Evolutionary conservation across 768 basidiomycete genomes (phyloP).

Genomic region (Tylopilus vinaceipallidus): DNA sequence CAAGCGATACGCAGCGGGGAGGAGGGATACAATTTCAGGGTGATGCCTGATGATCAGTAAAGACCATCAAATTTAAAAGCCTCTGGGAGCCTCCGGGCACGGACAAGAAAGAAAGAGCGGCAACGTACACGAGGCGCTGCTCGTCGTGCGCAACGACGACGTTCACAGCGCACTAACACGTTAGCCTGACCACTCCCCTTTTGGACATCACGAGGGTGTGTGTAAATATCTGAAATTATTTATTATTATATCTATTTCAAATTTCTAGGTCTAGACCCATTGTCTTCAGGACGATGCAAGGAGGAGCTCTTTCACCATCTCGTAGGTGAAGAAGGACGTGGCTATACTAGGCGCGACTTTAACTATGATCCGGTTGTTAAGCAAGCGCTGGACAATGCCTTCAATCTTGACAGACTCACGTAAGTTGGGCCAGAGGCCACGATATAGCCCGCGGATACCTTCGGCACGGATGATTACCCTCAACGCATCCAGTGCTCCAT

Average conservation of each 20-base stretch:
- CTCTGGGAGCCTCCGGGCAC: slow-evolving; percentile 6
- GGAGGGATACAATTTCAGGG: slow-evolving; percentile 1
- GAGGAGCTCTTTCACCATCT: slow-evolving; percentile 57
- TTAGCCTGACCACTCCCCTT: slow-evolving; percentile 1
- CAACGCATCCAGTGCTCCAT: slow-evolving; percentile 78
- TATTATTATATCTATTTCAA: slow-evolving; percentile 1
- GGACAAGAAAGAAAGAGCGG: slow-evolving; percentile 11
- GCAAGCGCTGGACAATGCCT: slow-evolving; percentile 5
- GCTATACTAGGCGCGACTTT: slow-evolving; percentile 92
- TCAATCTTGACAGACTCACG: slow-evolving; percentile 45
- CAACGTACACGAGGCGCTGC: slow-evolving; percentile 15
- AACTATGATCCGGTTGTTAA: slow-evolving; percentile 43
- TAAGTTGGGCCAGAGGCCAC: slow-evolving; percentile 87
- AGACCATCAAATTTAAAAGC: slow-evolving; percentile 28
- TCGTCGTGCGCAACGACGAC: slow-evolving; percentile 18
- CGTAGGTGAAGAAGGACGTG: slow-evolving; percentile 83
- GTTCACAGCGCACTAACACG: slow-evolving; percentile 2
- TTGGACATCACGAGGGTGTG: slow-evolving; percentile 4
- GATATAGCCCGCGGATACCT: slow-evolving; percentile 75
- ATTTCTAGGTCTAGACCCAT: neutral
- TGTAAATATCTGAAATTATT: slow-evolving; percentile 4
- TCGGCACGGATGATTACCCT: slow-evolving; percentile 66
- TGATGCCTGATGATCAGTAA: slow-evolving; percentile 21
- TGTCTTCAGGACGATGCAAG: slow-evolving; percentile 26
- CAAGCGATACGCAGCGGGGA: slow-evolving; percentile 8